A percentile compares a stretch with the other conserved stretches of the same genome.
Evolutionary conservation across 306 rosid genomes (phyloP).

Genomic region (Quercus alba): DNA sequence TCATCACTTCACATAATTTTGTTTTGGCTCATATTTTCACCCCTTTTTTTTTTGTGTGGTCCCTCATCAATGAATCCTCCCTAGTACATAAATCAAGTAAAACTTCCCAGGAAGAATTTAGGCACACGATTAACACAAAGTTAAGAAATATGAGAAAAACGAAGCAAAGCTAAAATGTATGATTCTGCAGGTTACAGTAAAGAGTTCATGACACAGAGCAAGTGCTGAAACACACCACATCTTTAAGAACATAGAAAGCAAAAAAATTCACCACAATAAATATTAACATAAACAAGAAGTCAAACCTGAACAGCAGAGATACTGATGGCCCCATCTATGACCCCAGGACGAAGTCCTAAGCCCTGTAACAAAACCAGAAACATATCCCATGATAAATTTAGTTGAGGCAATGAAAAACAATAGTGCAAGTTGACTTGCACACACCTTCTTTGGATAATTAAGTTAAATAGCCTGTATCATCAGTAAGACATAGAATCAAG

Average conservation of each 20-base stretch:
- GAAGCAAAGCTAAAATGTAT: background rate
- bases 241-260: background rate
- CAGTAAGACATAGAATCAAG: too few species aligned
- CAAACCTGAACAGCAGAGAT: constrained; percentile 93
- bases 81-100: background rate
- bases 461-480: too few species aligned
- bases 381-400: background rate
- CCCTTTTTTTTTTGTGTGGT: background rate
- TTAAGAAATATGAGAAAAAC: background rate
- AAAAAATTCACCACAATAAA: background rate
- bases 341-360: constrained; percentile 84
- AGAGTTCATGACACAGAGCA: background rate
- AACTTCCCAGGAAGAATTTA: background rate
- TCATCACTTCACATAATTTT: background rate
- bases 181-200: background rate
- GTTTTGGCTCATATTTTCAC: background rate
- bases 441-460: too few species aligned
- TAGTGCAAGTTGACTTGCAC: too few species aligned
- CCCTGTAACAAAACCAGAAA: constrained; percentile 53
- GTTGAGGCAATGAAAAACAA: background rate
- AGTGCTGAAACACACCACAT: background rate
- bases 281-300: background rate
- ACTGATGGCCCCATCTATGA: constrained; percentile 90
- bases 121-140: background rate
- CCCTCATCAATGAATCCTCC: background rate